phyloP scores from a whole-genome alignment of 192 early-diverging fungal genomes.

The Coemansia sp. region DNA sequence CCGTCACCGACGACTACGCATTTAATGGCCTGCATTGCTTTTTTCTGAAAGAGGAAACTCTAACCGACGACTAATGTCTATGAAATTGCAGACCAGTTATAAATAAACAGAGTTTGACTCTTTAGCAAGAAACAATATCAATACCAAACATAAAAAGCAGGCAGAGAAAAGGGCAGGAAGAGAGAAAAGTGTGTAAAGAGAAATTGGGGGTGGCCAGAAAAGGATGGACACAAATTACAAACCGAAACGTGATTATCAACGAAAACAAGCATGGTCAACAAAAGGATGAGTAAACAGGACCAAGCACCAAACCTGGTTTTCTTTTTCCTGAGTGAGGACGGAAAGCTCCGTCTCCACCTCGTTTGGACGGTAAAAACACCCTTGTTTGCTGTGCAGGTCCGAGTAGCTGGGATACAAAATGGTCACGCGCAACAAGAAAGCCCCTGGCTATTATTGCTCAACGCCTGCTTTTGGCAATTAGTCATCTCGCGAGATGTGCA shows the following conservation, averaged over 20 bases:
- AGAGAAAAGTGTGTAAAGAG: background rate
- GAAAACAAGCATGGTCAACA: slow-evolving; percentile 10
- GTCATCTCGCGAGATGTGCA: slow-evolving; percentile 6
- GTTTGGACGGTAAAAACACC: background rate
- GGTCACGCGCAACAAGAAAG: no score
- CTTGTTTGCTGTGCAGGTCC: background rate
- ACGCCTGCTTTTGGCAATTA: background rate
- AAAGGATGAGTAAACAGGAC: slow-evolving; percentile 2
- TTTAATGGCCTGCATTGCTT: slow-evolving; percentile 81
- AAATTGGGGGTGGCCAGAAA: slow-evolving; percentile 1
- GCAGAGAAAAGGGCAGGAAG: slow-evolving; percentile 32
- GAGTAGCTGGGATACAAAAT: background rate
- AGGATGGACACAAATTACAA: slow-evolving; percentile 14
- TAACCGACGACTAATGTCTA: slow-evolving; percentile 12
- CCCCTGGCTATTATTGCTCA: no score
- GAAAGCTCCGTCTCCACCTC: no score
- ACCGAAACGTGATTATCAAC: slow-evolving; percentile 15
- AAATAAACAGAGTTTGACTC: background rate
- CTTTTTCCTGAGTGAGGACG: no score
- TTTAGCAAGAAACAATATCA: slow-evolving; percentile 6
- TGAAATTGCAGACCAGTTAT: slow-evolving; percentile 9
- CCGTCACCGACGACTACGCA: slow-evolving; percentile 87
- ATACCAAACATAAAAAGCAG: slow-evolving; percentile 11
- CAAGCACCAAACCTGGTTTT: no score
- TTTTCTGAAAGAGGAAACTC: slow-evolving; percentile 47